A percentile compares a stretch with the other conserved stretches of the same genome.
Evolutionary conservation across 148 eudicot species (phyloP).

Genomic region (Vaccinium vitisidaea): DNA sequence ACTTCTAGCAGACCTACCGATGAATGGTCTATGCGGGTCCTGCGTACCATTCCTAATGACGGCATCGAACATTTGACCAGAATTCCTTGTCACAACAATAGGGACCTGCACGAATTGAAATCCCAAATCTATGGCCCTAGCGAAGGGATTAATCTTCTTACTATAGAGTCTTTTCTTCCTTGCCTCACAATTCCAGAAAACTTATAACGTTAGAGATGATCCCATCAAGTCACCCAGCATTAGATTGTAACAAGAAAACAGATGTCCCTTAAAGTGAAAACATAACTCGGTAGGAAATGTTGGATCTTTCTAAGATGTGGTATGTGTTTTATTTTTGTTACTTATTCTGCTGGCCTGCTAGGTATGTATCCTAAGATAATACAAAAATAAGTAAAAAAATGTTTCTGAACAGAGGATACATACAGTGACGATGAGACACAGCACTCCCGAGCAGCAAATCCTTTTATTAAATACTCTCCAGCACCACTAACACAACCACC

Average conservation of each 20-base stretch:
- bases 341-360: not conserved
- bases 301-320: not conserved
- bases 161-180: not conserved
- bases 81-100: not conserved
- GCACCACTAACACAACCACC: slow-evolving; percentile 94
- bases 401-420: slow-evolving; percentile 14
- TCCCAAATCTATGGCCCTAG: not conserved
- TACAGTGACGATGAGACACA: slow-evolving; percentile 80
- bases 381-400: not conserved
- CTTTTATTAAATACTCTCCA: slow-evolving; percentile 91
- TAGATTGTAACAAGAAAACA: not conserved
- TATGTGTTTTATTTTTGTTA: not conserved
- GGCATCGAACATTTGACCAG: not conserved
- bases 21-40: not conserved
- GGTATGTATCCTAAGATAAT: not conserved
- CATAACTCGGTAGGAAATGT: not conserved
- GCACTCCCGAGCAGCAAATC: slow-evolving; percentile 89
- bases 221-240: not conserved
- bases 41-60: not conserved
- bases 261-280: not conserved
- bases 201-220: not conserved
- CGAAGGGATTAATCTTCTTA: not conserved
- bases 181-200: not conserved
- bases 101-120: not conserved
- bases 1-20: not conserved